These are phyloP conservation scores for Mortierella sp. DNA, from an alignment of 371 early-diverging fungal genomes.

Conservation along the genomic window DNA sequence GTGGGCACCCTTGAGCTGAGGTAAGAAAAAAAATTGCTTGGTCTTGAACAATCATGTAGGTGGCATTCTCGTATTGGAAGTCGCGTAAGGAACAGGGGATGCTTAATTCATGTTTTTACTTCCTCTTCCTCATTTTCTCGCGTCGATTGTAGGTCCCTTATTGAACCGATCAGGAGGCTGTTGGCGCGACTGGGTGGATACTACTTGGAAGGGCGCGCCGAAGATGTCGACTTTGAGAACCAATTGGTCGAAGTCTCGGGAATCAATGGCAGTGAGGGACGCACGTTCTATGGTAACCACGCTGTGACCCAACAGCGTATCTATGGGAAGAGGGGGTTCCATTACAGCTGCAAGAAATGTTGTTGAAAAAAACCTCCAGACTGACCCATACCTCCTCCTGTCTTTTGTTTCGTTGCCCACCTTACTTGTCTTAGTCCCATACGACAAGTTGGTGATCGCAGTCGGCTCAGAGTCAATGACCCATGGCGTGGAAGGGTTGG, in stretches of 20 bases:
- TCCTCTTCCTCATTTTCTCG: slow-evolving; percentile 40
- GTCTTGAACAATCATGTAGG: background rate
- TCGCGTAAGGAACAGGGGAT: no score
- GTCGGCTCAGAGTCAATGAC: slow-evolving; percentile 87
- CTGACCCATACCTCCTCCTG: background rate
- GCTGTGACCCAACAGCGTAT: no score
- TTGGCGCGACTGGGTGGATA: slow-evolving; percentile 61
- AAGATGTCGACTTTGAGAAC: slow-evolving; percentile 77
- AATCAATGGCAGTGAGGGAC: slow-evolving; percentile 58
- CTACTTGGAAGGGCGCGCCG: slow-evolving; percentile 73
- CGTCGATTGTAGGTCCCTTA: slow-evolving; percentile 62
- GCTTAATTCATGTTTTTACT: no score
- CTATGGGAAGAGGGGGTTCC: no score
- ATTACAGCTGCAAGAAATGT: no score
- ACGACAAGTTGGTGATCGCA: slow-evolving; percentile 86
- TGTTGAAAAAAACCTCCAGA: background rate
- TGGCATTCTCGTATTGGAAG: no score
- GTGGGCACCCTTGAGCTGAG: slow-evolving; percentile 88
- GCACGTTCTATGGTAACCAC: slow-evolving; percentile 66
- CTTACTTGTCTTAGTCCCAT: slow-evolving; percentile 60
- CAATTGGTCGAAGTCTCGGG: slow-evolving; percentile 69
- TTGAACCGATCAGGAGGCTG: slow-evolving; percentile 84
- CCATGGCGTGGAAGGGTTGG: slow-evolving; percentile 84
- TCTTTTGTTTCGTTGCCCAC: background rate
- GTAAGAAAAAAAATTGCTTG: slow-evolving; percentile 46